Percentiles rank a stretch among this genome's conserved stretches.
phyloP scores from a whole-genome alignment of 1,139 yeast species.

The Yamadazyma siamensis region DNA sequence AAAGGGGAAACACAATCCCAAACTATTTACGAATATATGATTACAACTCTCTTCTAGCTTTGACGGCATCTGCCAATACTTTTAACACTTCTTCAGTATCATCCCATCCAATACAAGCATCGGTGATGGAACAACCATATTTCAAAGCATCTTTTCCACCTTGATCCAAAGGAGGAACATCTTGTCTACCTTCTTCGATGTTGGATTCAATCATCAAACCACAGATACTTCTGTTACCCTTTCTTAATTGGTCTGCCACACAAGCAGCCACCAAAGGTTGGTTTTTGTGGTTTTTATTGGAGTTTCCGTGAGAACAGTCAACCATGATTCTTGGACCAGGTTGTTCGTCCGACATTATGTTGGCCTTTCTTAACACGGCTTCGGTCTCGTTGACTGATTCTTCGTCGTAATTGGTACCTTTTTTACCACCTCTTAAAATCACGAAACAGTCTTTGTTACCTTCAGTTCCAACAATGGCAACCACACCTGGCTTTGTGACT shows the following conservation, averaged over 20 bases:
- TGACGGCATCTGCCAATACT: slow-evolving; percentile 73
- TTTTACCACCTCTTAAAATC: slow-evolving; percentile 92
- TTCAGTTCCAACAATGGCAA: slow-evolving; percentile 92
- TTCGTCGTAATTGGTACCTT: slow-evolving; percentile 87
- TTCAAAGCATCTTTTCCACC: slow-evolving; percentile 71
- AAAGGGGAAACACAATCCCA: neutral
- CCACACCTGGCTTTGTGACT: slow-evolving; percentile 94
- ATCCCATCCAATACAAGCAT: slow-evolving; percentile 93
- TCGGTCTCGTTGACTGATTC: slow-evolving; percentile 68
- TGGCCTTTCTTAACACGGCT: slow-evolving; percentile 57
- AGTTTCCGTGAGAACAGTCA: slow-evolving; percentile 97
- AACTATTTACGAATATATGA: slow-evolving; percentile 2
- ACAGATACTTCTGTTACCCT: slow-evolving; percentile 76
- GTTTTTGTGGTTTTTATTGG: slow-evolving; percentile 82
- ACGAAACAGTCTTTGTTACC: slow-evolving; percentile 90
- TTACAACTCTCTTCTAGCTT: slow-evolving; percentile 54
- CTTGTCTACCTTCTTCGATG: slow-evolving; percentile 88
- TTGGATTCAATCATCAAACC: slow-evolving; percentile 98
- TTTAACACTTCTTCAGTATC: slow-evolving; percentile 72
- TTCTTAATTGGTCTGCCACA: slow-evolving; percentile 71
- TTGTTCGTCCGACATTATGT: slow-evolving; percentile 44
- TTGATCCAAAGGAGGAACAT: slow-evolving; percentile 56
- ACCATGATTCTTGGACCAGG: slow-evolving; percentile 80
- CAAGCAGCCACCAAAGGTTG: slow-evolving; percentile 89
- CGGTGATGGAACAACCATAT: slow-evolving; percentile 94